A percentile compares a stretch with the other conserved stretches of the same genome.
Conservation (phyloP, 495 filamentous ascomycete genomes). For the Cryomyces minteri region DNA sequence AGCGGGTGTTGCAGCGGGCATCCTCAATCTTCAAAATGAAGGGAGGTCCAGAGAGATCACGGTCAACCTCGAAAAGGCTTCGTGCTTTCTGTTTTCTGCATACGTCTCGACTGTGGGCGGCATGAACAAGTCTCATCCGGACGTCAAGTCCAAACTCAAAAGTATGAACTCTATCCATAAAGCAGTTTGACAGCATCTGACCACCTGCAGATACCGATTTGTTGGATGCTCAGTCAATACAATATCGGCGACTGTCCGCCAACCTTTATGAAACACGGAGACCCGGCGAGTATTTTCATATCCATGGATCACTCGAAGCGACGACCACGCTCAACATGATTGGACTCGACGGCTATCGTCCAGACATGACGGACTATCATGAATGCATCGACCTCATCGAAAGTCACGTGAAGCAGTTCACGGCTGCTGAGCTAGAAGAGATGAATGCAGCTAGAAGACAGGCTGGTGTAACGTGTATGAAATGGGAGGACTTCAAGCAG, state of each 20-base stretch:
- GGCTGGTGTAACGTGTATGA: conserved; percentile 47
- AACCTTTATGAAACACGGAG: conserved; percentile 57
- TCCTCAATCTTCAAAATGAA: conserved; percentile 39
- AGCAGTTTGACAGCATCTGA: no score
- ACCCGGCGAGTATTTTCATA: conserved; percentile 50
- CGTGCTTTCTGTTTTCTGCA: conserved; percentile 50
- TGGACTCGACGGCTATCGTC: conserved; percentile 41
- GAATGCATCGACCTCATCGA: conserved; percentile 51
- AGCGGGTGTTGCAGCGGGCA: conserved; percentile 35
- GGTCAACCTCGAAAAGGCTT: conserved; percentile 43
- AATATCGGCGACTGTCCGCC: conserved; percentile 56
- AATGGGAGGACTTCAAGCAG: conserved; percentile 42
- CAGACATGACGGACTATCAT: conserved; percentile 45
- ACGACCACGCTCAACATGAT: conserved; percentile 33
- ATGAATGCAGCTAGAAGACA: conserved; percentile 43
- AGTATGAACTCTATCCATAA: conserved; percentile 21
- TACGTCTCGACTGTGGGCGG: conserved; percentile 56
- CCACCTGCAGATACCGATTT: conserved; percentile 44
- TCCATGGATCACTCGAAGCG: conserved; percentile 34
- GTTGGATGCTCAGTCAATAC: conserved; percentile 46
- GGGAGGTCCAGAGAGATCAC: conserved; percentile 26
- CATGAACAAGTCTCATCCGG: conserved; percentile 41
- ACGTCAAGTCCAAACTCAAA: conserved; percentile 41
- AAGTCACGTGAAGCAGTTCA: conserved; percentile 41
- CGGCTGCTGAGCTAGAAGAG: conserved; percentile 40